Percentiles rank a stretch among this genome's conserved stretches.
These are phyloP conservation scores for Castanopsis chinensis DNA, from an alignment of 306 rosid species.

Conservation along the genomic window DNA sequence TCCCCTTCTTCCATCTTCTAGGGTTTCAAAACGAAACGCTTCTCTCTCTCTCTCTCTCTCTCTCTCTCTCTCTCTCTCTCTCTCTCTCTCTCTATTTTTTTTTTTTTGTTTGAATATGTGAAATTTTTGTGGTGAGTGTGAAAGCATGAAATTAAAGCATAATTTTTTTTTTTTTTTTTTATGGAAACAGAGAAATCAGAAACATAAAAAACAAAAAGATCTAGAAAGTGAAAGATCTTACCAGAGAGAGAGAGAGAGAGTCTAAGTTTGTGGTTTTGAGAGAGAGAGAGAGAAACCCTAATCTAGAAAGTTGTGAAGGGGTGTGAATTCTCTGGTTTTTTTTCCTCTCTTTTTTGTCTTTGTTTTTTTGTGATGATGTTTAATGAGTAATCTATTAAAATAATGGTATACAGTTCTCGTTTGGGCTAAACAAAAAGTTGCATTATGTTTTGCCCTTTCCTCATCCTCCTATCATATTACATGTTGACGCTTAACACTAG, in stretches of 20 bases:
- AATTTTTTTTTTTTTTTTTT: background rate
- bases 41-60: too few species aligned
- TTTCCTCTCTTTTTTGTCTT: background rate
- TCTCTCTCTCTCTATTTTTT: too few species aligned
- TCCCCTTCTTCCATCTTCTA: slow-evolving; percentile 64
- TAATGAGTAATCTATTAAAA: too few species aligned
- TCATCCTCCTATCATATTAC: too few species aligned
- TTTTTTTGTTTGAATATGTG: background rate
- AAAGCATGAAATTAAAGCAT: background rate
- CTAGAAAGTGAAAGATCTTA: slow-evolving; percentile 6
- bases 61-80: too few species aligned
- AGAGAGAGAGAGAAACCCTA: slow-evolving; percentile 36
- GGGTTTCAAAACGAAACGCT: background rate
- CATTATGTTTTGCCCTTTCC: too few species aligned
- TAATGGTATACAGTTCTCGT: too few species aligned
- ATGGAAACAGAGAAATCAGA: background rate
- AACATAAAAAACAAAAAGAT: background rate
- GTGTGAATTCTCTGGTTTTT: background rate
- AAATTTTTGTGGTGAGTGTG: background rate
- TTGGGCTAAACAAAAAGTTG: too few species aligned
- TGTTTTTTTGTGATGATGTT: background rate
- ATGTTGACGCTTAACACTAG: too few species aligned
- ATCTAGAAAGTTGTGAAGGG: slow-evolving; percentile 24
- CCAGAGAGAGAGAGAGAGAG: background rate
- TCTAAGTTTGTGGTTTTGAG: slow-evolving; percentile 3